Evolutionary conservation across 176 grass and related monocot genomes (phyloP).

Genomic region (Guadua angustifolia): DNA sequence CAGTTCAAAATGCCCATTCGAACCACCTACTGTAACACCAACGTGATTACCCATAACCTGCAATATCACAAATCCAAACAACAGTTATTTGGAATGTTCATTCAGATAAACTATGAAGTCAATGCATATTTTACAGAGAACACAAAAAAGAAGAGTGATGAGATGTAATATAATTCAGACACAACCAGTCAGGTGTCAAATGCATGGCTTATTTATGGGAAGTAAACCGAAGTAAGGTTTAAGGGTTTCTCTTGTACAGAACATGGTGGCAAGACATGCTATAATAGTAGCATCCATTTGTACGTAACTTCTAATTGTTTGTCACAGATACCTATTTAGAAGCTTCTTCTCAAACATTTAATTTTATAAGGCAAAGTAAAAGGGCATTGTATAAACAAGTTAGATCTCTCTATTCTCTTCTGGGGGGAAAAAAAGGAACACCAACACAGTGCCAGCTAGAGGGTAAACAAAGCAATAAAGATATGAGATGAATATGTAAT

Average conservation of each 20-base stretch:
- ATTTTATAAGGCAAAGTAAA: background rate
- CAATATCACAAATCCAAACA: conserved; percentile 31
- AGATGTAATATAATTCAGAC: background rate
- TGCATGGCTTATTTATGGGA: background rate
- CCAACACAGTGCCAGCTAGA: background rate
- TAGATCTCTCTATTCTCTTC: background rate
- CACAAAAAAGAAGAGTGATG: background rate
- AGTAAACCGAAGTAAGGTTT: background rate
- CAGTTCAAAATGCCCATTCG: conserved; percentile 95
- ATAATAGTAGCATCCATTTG: background rate
- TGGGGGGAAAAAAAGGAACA: background rate
- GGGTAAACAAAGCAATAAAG: background rate
- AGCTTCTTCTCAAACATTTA: background rate
- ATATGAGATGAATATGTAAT: background rate
- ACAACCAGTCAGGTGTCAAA: background rate
- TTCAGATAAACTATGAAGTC: background rate
- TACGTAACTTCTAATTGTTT: background rate
- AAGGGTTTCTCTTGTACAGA: background rate
- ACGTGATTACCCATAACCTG: conserved; percentile 98
- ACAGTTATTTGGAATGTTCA: background rate
- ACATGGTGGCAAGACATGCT: background rate
- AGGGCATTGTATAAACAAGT: background rate
- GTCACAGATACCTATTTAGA: conserved; percentile 1
- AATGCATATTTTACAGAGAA: background rate
- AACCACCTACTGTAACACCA: conserved; percentile 82